Conservation (phyloP, 2,329 filamentous ascomycete genomes). For the Pseudogymnoascus sp. region DNA sequence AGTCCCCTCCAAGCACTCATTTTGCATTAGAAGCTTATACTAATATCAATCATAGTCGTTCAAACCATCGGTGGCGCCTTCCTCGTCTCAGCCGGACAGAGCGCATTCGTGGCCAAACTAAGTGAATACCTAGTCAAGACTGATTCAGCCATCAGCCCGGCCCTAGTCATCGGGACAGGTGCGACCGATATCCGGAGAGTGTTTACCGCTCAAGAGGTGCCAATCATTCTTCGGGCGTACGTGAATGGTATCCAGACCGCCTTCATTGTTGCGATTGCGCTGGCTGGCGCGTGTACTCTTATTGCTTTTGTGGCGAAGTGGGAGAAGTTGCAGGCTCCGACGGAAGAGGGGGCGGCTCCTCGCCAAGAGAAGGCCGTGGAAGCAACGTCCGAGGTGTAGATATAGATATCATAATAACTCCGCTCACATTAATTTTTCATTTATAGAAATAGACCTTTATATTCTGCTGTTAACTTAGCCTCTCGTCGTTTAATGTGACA, state of each 20-base stretch:
- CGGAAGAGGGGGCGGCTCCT: not conserved
- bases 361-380: not conserved
- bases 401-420: not conserved
- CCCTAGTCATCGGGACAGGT: constrained; percentile 34
- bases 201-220: constrained; percentile 28
- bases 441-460: not conserved
- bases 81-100: constrained; percentile 49
- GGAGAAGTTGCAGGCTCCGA: not conserved
- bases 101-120: constrained; percentile 32
- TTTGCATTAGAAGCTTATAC: not conserved
- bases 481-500: not conserved
- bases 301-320: not conserved
- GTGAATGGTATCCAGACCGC: constrained; percentile 20
- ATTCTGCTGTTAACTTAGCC: not conserved
- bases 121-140: constrained; percentile 20
- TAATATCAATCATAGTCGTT: constrained; percentile 34
- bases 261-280: constrained; percentile 24
- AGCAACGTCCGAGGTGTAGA: not conserved
- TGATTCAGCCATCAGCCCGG: constrained; percentile 25
- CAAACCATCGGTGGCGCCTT: constrained; percentile 52
- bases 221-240: constrained; percentile 35
- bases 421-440: not conserved
- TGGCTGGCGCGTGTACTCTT: constrained; percentile 15
- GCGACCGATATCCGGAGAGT: constrained; percentile 33
- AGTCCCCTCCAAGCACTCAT: not conserved